These are phyloP conservation scores for Pestalotiopsis sp. DNA, from an alignment of 2,329 filamentous ascomycete genomes.

Conservation along the genomic window DNA sequence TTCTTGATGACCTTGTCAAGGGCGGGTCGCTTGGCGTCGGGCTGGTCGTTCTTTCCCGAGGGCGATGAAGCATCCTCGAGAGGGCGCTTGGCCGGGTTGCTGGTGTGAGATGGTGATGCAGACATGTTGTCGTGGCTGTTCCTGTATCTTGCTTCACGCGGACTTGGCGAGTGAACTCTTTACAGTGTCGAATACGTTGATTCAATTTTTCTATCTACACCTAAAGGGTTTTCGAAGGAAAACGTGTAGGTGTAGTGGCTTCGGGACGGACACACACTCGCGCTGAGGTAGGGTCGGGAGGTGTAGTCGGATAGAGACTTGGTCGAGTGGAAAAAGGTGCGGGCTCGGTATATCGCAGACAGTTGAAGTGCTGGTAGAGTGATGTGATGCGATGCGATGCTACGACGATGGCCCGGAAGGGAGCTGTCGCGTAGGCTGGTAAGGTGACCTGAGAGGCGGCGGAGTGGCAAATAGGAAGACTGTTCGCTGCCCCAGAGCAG, in stretches of 20 bases:
- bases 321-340: constrained; percentile 21
- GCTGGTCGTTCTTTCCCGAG: constrained; percentile 86
- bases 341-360: constrained; percentile 7
- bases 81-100: constrained; percentile 83
- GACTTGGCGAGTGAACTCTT: constrained; percentile 27
- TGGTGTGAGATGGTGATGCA: constrained; percentile 67
- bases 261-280: constrained; percentile 38
- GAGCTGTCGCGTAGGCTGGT: constrained; percentile 14
- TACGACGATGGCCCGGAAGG: constrained; percentile 1
- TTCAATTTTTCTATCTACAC: constrained; percentile 74
- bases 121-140: constrained; percentile 65
- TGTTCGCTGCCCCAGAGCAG: constrained; percentile 8
- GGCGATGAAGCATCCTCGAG: constrained; percentile 97
- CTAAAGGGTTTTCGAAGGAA: constrained; percentile 84
- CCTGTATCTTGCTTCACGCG: constrained; percentile 22
- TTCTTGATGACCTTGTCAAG: constrained; percentile 88
- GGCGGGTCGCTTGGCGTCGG: constrained; percentile 94
- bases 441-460: constrained; percentile 11
- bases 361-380: constrained; percentile 12
- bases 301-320: constrained; percentile 29
- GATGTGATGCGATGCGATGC: constrained; percentile 13
- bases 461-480: constrained; percentile 2
- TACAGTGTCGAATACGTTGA: constrained; percentile 40
- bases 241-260: constrained; percentile 84
- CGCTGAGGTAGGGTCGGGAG: constrained; percentile 24